A percentile compares a stretch with the other conserved stretches of the same genome.
These are phyloP conservation scores for Petunia hybrid DNA, from an alignment of 305 asterid species.

Conservation along the genomic window DNA sequence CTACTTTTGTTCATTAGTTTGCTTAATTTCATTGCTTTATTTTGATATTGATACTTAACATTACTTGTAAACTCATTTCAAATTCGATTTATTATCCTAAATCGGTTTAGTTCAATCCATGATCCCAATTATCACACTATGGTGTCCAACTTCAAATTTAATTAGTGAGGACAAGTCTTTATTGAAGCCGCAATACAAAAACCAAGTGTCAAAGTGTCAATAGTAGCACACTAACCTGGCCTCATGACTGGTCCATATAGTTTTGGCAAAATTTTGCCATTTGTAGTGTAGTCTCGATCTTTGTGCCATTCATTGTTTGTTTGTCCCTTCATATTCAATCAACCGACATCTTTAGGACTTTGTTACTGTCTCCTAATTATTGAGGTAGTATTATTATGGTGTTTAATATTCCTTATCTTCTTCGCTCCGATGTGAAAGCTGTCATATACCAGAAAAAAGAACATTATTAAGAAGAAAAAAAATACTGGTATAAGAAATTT, in stretches of 20 bases:
- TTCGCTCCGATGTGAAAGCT: not conserved
- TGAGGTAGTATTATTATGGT: not conserved
- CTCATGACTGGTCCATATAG: not conserved
- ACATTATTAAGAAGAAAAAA: not conserved
- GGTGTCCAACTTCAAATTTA: too few species aligned
- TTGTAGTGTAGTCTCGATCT: constrained; percentile 22
- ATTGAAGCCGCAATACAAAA: not conserved
- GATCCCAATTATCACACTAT: too few species aligned
- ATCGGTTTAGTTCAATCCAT: too few species aligned
- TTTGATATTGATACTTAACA: too few species aligned
- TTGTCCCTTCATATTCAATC: constrained; percentile 16
- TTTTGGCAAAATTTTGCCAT: constrained; percentile 13
- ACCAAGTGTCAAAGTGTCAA: not conserved
- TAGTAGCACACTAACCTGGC: constrained; percentile 19
- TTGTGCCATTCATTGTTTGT: constrained; percentile 6
- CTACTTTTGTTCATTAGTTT: too few species aligned
- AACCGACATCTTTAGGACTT: constrained; percentile 10
- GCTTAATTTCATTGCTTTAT: too few species aligned
- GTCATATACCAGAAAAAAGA: not conserved
- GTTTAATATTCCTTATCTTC: not conserved
- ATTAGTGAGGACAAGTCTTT: not conserved
- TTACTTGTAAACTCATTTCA: too few species aligned
- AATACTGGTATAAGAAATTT: not conserved
- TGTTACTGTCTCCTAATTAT: constrained; percentile 31
- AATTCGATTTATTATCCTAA: too few species aligned